These are phyloP conservation scores for Plectosphaerella plurivora DNA, from an alignment of 2,329 filamentous ascomycete genomes.

Conservation along the genomic window DNA sequence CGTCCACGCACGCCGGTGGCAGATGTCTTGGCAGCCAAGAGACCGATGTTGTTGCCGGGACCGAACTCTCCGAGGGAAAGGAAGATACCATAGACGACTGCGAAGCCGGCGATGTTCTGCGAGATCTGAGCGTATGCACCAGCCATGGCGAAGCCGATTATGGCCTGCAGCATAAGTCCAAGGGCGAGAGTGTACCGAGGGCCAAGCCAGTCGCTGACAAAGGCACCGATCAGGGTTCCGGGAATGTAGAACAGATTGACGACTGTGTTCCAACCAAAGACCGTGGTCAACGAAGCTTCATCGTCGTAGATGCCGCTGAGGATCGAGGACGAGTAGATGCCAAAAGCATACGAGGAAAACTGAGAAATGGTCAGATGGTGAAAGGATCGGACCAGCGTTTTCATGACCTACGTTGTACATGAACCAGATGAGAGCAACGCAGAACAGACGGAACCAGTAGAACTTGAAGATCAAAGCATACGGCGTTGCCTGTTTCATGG, in stretches of 20 bases:
- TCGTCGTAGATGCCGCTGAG: slow-evolving; percentile 59
- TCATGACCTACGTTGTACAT: slow-evolving; percentile 60
- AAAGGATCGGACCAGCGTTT: not conserved
- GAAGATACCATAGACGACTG: slow-evolving; percentile 77
- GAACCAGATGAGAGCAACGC: slow-evolving; percentile 78
- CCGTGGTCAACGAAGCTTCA: slow-evolving; percentile 61
- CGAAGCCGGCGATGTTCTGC: slow-evolving; percentile 69
- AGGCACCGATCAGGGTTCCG: slow-evolving; percentile 73
- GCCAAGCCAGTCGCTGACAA: slow-evolving; percentile 72
- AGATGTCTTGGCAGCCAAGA: slow-evolving; percentile 81
- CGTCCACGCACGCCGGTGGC: slow-evolving; percentile 80
- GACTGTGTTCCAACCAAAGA: slow-evolving; percentile 84
- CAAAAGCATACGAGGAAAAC: slow-evolving; percentile 81
- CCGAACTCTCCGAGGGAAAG: slow-evolving; percentile 74
- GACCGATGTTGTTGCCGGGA: slow-evolving; percentile 86
- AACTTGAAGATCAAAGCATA: slow-evolving; percentile 55
- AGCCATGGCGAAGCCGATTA: slow-evolving; percentile 87
- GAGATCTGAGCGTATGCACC: slow-evolving; percentile 70
- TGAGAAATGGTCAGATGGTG: slow-evolving; percentile 8
- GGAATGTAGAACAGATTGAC: slow-evolving; percentile 88
- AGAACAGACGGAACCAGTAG: slow-evolving; percentile 68
- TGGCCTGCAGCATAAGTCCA: slow-evolving; percentile 67
- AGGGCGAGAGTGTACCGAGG: slow-evolving; percentile 69
- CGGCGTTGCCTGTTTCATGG: slow-evolving; percentile 60
- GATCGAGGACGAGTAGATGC: slow-evolving; percentile 78